A percentile compares a stretch with the other conserved stretches of the same genome.
Conservation (phyloP, 192 early-diverging fungal genomes). For the Umbelopsis ramanniana region DNA sequence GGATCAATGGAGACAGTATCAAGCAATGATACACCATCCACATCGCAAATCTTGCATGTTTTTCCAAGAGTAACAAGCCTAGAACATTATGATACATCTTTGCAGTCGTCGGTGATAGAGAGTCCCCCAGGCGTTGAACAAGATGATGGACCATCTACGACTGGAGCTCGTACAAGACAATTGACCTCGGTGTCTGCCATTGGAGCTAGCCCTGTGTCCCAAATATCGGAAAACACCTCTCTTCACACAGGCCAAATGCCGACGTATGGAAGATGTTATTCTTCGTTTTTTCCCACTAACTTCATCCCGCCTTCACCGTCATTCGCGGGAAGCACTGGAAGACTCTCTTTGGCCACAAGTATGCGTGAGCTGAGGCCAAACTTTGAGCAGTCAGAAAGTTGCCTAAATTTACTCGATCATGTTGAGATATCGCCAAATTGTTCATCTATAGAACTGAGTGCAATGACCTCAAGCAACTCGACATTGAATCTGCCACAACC, state of each 20-base stretch:
- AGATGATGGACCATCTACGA: not conserved
- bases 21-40: not conserved
- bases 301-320: not conserved
- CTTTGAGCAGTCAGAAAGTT: not conserved
- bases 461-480: not conserved
- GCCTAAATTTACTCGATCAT: not conserved
- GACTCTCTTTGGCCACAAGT: slow-evolving; percentile 1
- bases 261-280: slow-evolving; percentile 6
- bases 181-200: not conserved
- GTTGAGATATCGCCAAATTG: not conserved
- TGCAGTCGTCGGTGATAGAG: not conserved
- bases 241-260: not conserved
- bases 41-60: not conserved
- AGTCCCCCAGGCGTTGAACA: not conserved
- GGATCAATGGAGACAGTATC: not conserved
- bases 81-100: not conserved
- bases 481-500: not conserved
- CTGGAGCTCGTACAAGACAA: not conserved
- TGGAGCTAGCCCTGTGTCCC: too few relatives aligned
- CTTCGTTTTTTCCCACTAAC: not conserved
- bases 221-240: too few relatives aligned
- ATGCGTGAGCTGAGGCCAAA: not conserved
- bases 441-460: not conserved
- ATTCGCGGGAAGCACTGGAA: not conserved
- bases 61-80: not conserved